Base-by-base conservation (phyloP, 1,284 basidiomycete genomes). In the Tilletia indica region DNA sequence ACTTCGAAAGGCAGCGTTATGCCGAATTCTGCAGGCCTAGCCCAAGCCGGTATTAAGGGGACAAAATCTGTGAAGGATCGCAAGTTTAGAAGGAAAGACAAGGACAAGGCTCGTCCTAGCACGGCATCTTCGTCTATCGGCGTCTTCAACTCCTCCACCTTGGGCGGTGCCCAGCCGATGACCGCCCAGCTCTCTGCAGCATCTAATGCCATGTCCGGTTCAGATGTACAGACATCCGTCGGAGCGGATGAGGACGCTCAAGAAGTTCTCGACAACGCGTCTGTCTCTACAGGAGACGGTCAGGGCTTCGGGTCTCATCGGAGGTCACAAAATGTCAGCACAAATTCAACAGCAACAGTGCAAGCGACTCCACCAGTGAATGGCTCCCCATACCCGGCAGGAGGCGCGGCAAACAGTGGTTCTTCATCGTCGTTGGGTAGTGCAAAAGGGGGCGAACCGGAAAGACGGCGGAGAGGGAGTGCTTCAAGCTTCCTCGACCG, bases 71-170 rank as follows among this genome's bases (percentile, higher is more conserved):
- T 70, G 11, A 54, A 69, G 12, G 42, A 39, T 38, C 45, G 38
- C 6, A 45, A 54, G 38, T 64, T 67, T 31, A 72, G 66, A 19
- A 34, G 45, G 70, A 68, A 42, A 34, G 67, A 68, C n/a, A 68
- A 48, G 36, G 67, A 48, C 54, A 72, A 56, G 47, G 31, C 14
- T 19, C 16, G 48, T 19, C 61, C 61, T 5, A 64, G 61, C 36
- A 38, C 61, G 0, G 56, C 56, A 3, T 39, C 61, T 19, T 64
- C 61, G 9, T 38, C 61, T 19, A 5, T 64, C 34, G 36, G 61
- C 34, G 19, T 21, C 6, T 21, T 38, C 36, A 39, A 34, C 61
- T 11, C 61, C 38, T 16, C 16, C 31, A 14, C 36, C 31, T 3
- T 39, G 36, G 36, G 36, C 14, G 34, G 34, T 8, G 36, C 34